These are phyloP conservation scores for Takakia lepidozioides DNA, from an alignment of 225 moss, liverwort and hornwort species.

Conservation along the genomic window DNA sequence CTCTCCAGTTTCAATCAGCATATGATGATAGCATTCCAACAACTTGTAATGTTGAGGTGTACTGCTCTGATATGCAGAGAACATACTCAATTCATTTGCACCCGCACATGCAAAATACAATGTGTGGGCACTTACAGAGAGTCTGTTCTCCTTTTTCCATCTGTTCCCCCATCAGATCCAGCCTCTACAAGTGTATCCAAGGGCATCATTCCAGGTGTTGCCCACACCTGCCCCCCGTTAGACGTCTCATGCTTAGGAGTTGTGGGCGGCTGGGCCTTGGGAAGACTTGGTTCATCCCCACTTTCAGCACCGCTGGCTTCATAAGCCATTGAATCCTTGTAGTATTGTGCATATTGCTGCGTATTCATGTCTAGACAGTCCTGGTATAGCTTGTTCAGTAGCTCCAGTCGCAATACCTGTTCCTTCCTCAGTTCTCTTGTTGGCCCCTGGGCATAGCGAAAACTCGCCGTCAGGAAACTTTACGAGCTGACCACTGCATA, in stretches of 20 bases:
- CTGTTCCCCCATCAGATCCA: not conserved
- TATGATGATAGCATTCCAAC: no score
- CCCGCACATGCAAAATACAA: no score
- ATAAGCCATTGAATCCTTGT: constrained; percentile 43
- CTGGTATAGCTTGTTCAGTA: constrained; percentile 45
- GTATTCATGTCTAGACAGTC: constrained; percentile 53
- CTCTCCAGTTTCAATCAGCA: no score
- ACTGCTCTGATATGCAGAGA: no score
- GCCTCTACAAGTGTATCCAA: constrained; percentile 2
- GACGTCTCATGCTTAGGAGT: constrained; percentile 2
- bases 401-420: constrained; percentile 11
- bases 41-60: no score
- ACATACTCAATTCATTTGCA: no score
- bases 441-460: not conserved
- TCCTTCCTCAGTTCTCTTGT: not conserved
- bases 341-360: constrained; percentile 49
- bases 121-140: not conserved
- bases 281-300: constrained; percentile 16
- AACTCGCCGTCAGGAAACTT: not conserved
- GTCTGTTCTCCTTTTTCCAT: not conserved
- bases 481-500: not conserved
- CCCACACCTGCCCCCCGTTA: constrained; percentile 1
- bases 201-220: not conserved
- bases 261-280: constrained; percentile 17
- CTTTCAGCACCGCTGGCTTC: constrained; percentile 15